Percentiles rank a stretch among this genome's conserved stretches.
Conservation (phyloP, 2,329 filamentous ascomycete genomes). For the Aspergillus fructus region DNA sequence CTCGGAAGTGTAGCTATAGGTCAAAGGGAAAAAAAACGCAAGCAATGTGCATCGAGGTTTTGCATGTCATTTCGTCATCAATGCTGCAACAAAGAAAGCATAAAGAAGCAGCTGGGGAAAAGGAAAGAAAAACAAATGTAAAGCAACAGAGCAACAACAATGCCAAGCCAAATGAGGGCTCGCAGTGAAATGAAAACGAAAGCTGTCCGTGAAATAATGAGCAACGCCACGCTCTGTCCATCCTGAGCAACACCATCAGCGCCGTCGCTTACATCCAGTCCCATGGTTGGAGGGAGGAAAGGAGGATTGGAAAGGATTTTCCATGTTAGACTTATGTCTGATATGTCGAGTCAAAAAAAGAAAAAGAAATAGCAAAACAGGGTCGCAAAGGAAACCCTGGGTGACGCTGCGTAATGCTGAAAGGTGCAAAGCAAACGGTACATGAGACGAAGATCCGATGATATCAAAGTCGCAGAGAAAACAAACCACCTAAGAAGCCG, state of each 20-base stretch:
- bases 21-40: neutral
- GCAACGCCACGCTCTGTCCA: constrained; percentile 24
- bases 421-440: constrained; percentile 16
- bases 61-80: constrained; percentile 32
- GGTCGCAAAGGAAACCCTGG: constrained; percentile 11
- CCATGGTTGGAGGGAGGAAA: constrained; percentile 14
- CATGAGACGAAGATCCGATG: constrained; percentile 22
- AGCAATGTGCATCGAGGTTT: constrained; percentile 5
- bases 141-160: constrained; percentile 5
- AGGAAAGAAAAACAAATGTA: constrained; percentile 5
- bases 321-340: neutral
- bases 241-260: constrained; percentile 30
- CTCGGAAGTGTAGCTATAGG: neutral
- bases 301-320: neutral
- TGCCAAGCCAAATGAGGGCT: neutral
- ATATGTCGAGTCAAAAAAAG: constrained; percentile 2
- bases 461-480: constrained; percentile 14
- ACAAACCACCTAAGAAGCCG: constrained; percentile 16
- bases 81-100: constrained; percentile 14
- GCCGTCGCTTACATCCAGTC: constrained; percentile 30
- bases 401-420: constrained; percentile 12
- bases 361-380: constrained; percentile 1
- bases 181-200: neutral
- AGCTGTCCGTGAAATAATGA: constrained; percentile 2
- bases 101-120: constrained; percentile 11